A percentile compares a stretch with the other conserved stretches of the same genome.
phyloP scores from a whole-genome alignment of 139 green algal genomes.

The Chlorella sp. region DNA sequence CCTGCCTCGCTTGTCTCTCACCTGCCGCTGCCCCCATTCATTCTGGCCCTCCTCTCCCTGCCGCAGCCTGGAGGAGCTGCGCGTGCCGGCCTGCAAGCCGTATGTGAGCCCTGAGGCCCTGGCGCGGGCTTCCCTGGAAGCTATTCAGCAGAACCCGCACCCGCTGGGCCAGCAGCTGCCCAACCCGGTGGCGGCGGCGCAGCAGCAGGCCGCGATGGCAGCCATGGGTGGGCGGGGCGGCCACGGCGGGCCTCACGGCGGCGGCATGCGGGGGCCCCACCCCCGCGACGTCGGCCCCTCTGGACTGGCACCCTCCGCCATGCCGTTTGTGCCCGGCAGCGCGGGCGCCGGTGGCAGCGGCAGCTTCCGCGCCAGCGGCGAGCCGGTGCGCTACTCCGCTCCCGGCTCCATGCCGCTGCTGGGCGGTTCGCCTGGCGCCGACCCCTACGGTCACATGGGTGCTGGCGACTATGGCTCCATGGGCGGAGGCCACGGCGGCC shows the following conservation, averaged over 20 bases:
- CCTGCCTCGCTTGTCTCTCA: too few species aligned
- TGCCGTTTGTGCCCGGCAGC: not conserved
- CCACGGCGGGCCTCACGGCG: not conserved
- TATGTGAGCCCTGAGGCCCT: constrained; percentile 50
- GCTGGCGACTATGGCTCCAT: not conserved
- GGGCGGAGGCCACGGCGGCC: not conserved
- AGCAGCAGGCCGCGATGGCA: constrained; percentile 42
- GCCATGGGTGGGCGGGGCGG: constrained; percentile 2
- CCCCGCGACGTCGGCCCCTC: not conserved
- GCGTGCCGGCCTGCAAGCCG: constrained; percentile 43
- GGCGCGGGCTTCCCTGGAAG: constrained; percentile 47
- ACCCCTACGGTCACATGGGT: not conserved
- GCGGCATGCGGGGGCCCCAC: not conserved
- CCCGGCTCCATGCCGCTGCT: not conserved
- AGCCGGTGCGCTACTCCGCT: constrained; percentile 17
- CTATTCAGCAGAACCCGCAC: constrained; percentile 53
- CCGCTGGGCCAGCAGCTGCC: constrained; percentile 42
- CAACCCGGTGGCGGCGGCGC: constrained; percentile 19
- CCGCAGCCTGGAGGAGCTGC: constrained; percentile 46
- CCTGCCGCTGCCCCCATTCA: too few species aligned
- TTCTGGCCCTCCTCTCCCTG: not conserved
- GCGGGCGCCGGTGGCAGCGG: not conserved
- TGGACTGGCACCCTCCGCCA: not conserved
- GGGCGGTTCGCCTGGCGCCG: not conserved
- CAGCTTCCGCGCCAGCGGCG: not conserved